Evolutionary conservation across 805 yeast genomes (phyloP), one percentile per base, ranked within the genome.

Genomic region (Osmozyma mogii): DNA sequence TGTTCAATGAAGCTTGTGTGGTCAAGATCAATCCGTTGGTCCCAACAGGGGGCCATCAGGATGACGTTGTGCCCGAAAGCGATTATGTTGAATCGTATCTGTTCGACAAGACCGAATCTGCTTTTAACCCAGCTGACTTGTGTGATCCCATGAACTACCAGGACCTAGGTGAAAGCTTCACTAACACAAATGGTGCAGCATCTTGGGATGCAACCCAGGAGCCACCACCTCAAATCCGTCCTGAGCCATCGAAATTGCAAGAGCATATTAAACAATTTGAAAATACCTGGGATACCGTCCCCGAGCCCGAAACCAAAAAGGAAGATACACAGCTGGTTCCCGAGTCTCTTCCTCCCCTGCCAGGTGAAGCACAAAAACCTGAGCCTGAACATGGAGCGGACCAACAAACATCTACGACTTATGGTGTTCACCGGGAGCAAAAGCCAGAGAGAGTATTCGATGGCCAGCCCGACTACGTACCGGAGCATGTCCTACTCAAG

Each of bases 161-260:
- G 30, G 47, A 49, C 13, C 38, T 51, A 10, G 30, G 31, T 9
- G 35, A 30, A 13, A 14, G 26, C 9, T n/a, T n/a, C n/a, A 27
- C 28, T 21, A 27, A 17, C 12, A 31, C 50, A 35, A 31, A 44
- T 14, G 27, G 32, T 8, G 60, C 52, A 28, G 35, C 54, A 6
- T 31, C 42, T 15, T 70, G 75, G 75, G 61, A 69, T 31, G 66
- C 75, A 6, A 50, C 69, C 1, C 40, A 30, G 9, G 61, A 54
- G 26, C 54, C 58, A 6, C 74, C 74, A 7, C 74, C 75, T 14
- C 11, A 7, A 13, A 33, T 32, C 2, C 10, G 19, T 4, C 37
- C 36, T 2, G 23, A 15, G 13, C 17, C 16, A 18, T n/a, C 34
- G 7, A 32, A 24, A 3, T 40, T 50, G 14, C 34, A 33, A 15